A percentile compares a stretch with the other conserved stretches of the same genome.
These are phyloP conservation scores for Chytridiales sp. DNA, from an alignment of 371 early-diverging fungal species.

Conservation along the genomic window DNA sequence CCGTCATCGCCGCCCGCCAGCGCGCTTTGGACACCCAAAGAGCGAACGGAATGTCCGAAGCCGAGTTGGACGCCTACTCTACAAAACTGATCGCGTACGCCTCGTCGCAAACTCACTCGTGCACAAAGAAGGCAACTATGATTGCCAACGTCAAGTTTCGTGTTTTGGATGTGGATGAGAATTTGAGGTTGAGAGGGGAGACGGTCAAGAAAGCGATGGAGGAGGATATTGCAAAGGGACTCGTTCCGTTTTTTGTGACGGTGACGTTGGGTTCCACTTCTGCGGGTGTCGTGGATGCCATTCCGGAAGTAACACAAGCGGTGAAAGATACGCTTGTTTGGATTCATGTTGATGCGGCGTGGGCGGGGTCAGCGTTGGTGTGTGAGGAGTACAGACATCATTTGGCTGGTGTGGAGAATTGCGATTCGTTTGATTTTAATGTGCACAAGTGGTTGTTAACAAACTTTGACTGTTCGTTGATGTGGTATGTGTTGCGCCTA, in stretches of 20 bases:
- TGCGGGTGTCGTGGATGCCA: constrained; percentile 52
- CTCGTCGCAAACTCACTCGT: constrained; percentile 55
- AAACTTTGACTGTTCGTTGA: constrained; percentile 52
- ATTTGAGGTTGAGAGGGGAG: constrained; percentile 12
- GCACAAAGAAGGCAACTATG: constrained; percentile 49
- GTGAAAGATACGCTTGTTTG: constrained; percentile 37
- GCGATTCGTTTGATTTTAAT: constrained; percentile 59
- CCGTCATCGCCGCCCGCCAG: constrained; percentile 58
- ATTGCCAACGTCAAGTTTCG: constrained; percentile 43
- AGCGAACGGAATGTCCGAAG: constrained; percentile 24
- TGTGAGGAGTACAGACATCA: constrained; percentile 55
- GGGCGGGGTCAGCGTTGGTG: constrained; percentile 55
- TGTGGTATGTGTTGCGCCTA: constrained; percentile 42
- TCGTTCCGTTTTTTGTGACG: constrained; percentile 58
- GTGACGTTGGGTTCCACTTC: constrained; percentile 64
- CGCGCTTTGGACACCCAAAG: constrained; percentile 24
- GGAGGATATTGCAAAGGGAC: constrained; percentile 47
- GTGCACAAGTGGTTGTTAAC: constrained; percentile 62
- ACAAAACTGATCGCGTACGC: constrained; percentile 55
- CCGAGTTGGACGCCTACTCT: constrained; percentile 15
- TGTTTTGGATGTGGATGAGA: constrained; percentile 34
- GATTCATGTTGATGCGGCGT: constrained; percentile 65
- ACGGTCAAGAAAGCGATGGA: constrained; percentile 40
- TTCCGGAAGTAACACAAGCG: constrained; percentile 50
- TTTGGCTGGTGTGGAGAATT: constrained; percentile 41